Percentiles rank a stretch among this genome's conserved stretches.
These are phyloP conservation scores for Penicillium sp. DNA, from an alignment of 2,329 filamentous ascomycete species.

Conservation along the genomic window DNA sequence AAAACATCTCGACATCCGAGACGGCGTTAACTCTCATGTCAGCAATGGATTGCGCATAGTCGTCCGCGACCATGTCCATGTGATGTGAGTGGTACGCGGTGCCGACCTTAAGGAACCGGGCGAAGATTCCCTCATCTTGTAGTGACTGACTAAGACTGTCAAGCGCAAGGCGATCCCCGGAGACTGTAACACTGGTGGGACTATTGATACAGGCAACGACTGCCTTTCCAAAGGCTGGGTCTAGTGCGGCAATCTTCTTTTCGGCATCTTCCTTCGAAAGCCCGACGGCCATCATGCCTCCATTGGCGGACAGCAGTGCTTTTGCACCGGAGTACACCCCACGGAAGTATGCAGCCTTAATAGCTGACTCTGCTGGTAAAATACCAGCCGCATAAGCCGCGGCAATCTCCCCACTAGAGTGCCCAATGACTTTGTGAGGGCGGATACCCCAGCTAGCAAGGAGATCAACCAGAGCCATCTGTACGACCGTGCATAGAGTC, in stretches of 20 bases:
- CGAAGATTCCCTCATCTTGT: conserved; percentile 29
- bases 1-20: conserved; percentile 18
- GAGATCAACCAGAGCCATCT: conserved; percentile 29
- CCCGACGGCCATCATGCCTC: conserved; percentile 31
- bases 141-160: conserved; percentile 48
- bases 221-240: conserved; percentile 2
- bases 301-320: conserved; percentile 18
- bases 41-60: conserved; percentile 13
- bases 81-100: conserved; percentile 27
- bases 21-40: neutral
- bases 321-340: conserved; percentile 13
- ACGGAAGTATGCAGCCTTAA: conserved; percentile 25
- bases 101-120: conserved; percentile 21
- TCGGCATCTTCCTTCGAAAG: conserved; percentile 12
- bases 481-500: conserved; percentile 23
- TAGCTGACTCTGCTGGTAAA: conserved; percentile 20
- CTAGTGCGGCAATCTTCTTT: conserved; percentile 15
- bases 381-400: conserved; percentile 29
- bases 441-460: conserved; percentile 19
- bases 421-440: conserved; percentile 26
- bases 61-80: conserved; percentile 19
- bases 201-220: conserved; percentile 51
- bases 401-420: conserved; percentile 34
- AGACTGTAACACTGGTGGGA: conserved; percentile 54
- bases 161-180: conserved; percentile 51